phyloP scores from a whole-genome alignment of 805 yeast species.

The Saturnispora dispora region DNA sequence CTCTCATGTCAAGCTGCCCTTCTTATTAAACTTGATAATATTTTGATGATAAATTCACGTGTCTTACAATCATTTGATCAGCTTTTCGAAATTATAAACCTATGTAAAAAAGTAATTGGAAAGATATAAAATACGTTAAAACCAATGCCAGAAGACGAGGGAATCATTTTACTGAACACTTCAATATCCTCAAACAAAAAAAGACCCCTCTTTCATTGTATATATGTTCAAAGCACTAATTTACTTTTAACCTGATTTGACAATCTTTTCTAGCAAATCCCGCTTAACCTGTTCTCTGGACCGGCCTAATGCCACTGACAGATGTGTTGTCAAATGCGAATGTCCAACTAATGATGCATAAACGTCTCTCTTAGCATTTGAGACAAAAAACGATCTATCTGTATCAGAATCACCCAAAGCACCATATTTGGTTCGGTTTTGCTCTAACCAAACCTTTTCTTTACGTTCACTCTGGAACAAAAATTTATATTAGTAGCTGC shows the following conservation, averaged over 20 bases:
- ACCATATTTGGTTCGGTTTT: slow-evolving; percentile 49
- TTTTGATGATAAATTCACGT: too few relatives aligned
- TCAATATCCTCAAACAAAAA: background rate
- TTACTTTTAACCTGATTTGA: slow-evolving; percentile 17
- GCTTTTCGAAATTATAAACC: too few relatives aligned
- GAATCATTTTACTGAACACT: background rate
- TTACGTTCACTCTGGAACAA: slow-evolving; percentile 51
- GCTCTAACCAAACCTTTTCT: slow-evolving; percentile 48
- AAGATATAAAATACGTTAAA: too few relatives aligned
- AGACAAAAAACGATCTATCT: slow-evolving; percentile 56
- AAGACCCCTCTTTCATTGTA: background rate
- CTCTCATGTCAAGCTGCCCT: background rate
- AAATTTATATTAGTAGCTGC: background rate
- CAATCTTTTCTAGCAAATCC: slow-evolving; percentile 34
- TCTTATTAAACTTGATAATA: background rate
- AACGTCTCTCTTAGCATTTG: slow-evolving; percentile 60
- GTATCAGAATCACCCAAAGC: slow-evolving; percentile 77
- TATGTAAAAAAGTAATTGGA: too few relatives aligned
- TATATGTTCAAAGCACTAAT: too few relatives aligned
- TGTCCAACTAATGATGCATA: slow-evolving; percentile 55
- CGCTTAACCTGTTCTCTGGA: slow-evolving; percentile 18
- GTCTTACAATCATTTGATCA: too few relatives aligned
- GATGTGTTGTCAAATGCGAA: slow-evolving; percentile 42
- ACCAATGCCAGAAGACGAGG: background rate
- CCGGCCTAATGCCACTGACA: slow-evolving; percentile 34